Evolutionary conservation across 2,329 filamentous ascomycete species (phyloP).

Genomic region (Fusarium sp.): DNA sequence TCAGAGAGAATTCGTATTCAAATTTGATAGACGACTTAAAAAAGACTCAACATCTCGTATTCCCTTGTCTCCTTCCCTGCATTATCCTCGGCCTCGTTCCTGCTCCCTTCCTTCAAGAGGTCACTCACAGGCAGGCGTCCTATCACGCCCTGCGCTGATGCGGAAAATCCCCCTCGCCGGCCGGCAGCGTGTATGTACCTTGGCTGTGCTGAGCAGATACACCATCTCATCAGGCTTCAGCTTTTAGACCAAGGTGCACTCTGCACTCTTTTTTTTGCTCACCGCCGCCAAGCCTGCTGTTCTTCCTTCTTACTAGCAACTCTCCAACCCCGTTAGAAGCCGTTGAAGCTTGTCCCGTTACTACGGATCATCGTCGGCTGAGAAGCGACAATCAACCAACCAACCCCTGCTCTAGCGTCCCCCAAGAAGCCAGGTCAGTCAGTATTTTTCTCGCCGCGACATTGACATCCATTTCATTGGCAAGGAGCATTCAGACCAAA

Average conservation of each 20-base stretch:
- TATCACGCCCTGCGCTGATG: conserved; percentile 9
- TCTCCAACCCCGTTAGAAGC: conserved; percentile 4
- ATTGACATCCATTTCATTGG: background rate
- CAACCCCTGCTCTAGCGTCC: conserved; percentile 24
- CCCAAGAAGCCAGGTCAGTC: conserved; percentile 21
- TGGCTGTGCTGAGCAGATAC: background rate
- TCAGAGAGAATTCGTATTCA: background rate
- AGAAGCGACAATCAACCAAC: conserved; percentile 16
- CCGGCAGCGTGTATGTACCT: background rate
- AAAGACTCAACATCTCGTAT: background rate
- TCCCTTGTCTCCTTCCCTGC: background rate
- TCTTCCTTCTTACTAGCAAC: background rate
- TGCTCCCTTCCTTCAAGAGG: conserved; percentile 5
- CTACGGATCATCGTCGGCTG: conserved; percentile 29
- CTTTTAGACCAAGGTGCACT: background rate
- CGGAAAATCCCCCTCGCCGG: conserved; percentile 26
- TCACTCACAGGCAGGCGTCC: conserved; percentile 8
- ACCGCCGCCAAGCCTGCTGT: background rate
- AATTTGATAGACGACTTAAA: background rate
- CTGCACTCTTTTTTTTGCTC: background rate
- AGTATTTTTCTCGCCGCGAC: conserved; percentile 7
- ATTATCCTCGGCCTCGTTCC: background rate
- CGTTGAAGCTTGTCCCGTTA: conserved; percentile 1
- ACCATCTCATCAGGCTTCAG: background rate
- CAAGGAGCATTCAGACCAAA: conserved; percentile 4